These are phyloP conservation scores for Trichomonascus vanleenenianus DNA, from an alignment of 805 yeast species.

Conservation along the genomic window DNA sequence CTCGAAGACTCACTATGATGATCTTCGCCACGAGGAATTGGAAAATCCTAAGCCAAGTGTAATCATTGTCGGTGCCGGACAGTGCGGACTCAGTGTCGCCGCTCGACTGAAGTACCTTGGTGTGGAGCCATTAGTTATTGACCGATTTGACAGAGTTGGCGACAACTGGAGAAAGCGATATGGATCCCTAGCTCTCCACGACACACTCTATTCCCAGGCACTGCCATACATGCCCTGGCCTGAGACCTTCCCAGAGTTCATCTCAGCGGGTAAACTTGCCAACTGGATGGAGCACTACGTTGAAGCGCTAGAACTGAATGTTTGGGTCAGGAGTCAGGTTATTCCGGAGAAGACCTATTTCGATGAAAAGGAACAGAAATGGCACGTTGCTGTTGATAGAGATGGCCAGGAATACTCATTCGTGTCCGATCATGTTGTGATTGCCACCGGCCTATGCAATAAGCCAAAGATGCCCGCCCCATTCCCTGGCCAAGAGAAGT, in stretches of 20 bases:
- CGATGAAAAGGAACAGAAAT: conserved; percentile 27
- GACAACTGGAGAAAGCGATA: conserved; percentile 43
- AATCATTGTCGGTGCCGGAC: conserved; percentile 42
- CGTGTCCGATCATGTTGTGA: conserved; percentile 30
- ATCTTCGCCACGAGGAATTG: conserved; percentile 2
- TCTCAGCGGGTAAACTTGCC: conserved; percentile 39
- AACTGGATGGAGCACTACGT: conserved; percentile 38
- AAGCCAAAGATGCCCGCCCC: conserved; percentile 36
- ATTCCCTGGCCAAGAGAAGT: conserved; percentile 32
- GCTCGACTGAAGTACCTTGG: conserved; percentile 38
- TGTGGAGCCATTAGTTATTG: conserved; percentile 34
- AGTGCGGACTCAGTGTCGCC: conserved; percentile 37
- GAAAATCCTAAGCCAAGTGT: conserved; percentile 32
- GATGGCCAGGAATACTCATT: conserved; percentile 14
- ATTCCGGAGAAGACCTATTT: conserved; percentile 22
- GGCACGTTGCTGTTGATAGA: conserved; percentile 31
- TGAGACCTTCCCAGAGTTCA: conserved; percentile 35
- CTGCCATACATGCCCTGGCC: conserved; percentile 36
- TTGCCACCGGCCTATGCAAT: conserved; percentile 39
- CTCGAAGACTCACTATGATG: not conserved
- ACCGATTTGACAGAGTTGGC: conserved; percentile 32
- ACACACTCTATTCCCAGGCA: conserved; percentile 38
- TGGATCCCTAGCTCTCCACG: conserved; percentile 39
- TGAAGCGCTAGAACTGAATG: conserved; percentile 34
- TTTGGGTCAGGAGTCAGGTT: conserved; percentile 30